A percentile compares a stretch with the other conserved stretches of the same genome.
These are phyloP conservation scores for Annulohypoxylon bovei DNA, from an alignment of 495 filamentous ascomycete species.

Conservation along the genomic window DNA sequence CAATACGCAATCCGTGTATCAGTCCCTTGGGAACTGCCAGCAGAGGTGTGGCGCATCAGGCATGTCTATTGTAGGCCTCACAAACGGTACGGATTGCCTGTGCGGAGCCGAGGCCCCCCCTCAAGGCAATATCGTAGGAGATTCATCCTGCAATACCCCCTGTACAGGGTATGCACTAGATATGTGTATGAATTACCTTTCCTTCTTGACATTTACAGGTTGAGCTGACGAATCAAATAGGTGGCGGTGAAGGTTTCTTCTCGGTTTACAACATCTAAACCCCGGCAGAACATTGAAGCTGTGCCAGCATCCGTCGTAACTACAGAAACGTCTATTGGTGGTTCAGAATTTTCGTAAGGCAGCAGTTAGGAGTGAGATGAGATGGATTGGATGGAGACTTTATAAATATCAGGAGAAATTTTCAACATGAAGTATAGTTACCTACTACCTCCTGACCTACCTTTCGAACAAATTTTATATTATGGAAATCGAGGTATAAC, in stretches of 20 bases:
- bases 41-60: background rate
- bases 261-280: conserved; percentile 14
- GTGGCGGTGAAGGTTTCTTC: conserved; percentile 27
- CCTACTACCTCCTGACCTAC: background rate
- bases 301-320: background rate
- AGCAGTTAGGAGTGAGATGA: background rate
- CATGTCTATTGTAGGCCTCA: conserved; percentile 5
- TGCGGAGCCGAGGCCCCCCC: conserved; percentile 15
- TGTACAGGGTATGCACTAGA: conserved; percentile 19
- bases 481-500: background rate
- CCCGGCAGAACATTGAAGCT: background rate
- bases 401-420: background rate
- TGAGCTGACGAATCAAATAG: conserved; percentile 5
- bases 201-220: background rate
- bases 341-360: background rate
- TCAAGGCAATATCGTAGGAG: background rate
- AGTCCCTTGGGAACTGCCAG: conserved; percentile 11
- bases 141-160: conserved; percentile 12
- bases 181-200: conserved; percentile 6
- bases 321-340: background rate
- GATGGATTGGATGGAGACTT: background rate
- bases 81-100: conserved; percentile 30
- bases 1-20: conserved; percentile 5
- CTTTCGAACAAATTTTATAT: background rate
- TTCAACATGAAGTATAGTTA: background rate